Conservation (phyloP, 371 early-diverging fungal genomes). For the Mucor indicus region DNA sequence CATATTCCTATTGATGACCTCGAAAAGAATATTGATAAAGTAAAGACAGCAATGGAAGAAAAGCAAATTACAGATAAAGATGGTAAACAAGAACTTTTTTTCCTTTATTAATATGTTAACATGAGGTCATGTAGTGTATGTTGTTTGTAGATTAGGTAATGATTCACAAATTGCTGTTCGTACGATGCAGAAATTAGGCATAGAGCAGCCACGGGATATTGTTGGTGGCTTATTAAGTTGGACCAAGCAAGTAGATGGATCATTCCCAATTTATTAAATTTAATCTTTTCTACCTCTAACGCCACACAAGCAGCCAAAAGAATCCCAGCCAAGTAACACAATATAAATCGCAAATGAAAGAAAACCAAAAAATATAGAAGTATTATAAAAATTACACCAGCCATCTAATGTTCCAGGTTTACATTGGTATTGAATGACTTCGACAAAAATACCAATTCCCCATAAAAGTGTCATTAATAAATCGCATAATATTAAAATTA, state of each 20-base stretch:
- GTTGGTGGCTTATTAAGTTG: conserved; percentile 81
- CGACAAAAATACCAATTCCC: conserved; percentile 53
- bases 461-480: conserved; percentile 42
- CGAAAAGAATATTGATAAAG: conserved; percentile 35
- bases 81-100: conserved; percentile 21
- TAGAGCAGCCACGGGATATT: conserved; percentile 65
- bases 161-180: conserved; percentile 85
- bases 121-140: conserved; percentile 55
- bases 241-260: conserved; percentile 71
- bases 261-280: conserved; percentile 83
- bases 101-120: not conserved
- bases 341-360: conserved; percentile 43
- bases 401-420: conserved; percentile 26
- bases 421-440: conserved; percentile 45
- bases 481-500: conserved; percentile 41
- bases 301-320: conserved; percentile 32
- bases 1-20: conserved; percentile 55
- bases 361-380: conserved; percentile 53
- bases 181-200: conserved; percentile 55
- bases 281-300: not conserved
- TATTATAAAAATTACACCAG: conserved; percentile 55
- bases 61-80: conserved; percentile 17
- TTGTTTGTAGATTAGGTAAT: conserved; percentile 91
- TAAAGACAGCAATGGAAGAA: conserved; percentile 27
- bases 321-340: conserved; percentile 44